Base-by-base conservation (phyloP, 2,329 filamentous ascomycete genomes). In the Fusarium nurragi region DNA sequence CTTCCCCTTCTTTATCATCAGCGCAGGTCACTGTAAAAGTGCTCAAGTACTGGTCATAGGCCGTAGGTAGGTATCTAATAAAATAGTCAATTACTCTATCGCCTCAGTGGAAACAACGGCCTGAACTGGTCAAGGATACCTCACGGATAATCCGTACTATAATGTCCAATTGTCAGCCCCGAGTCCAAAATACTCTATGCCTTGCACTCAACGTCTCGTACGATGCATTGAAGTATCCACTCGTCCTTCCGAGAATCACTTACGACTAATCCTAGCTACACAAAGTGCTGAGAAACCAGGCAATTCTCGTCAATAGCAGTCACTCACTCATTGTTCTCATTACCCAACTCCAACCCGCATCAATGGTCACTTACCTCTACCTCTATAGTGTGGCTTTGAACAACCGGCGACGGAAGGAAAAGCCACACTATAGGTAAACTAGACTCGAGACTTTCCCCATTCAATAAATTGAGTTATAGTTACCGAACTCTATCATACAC, bases 221-320 rank as follows among this genome's bases (percentile, higher is more conserved):
- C 54, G 64, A 67, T 66, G 44, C 30, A 65, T 41, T 25, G 43
- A 59, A 43, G 54, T 66, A 55, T 45, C 64, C 64, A 67, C 64
- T 25, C 23, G 9, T 25, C 23, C 47, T 45, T 38, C 54, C 45
- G 28, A 32, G 32, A 26, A 22, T 45, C 32, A 21, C n/a, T 13
- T 21, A n/a, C 19, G 32, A 25, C 25, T n/a, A 11, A 25, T 30
- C n/a, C n/a, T 13, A 25, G 19, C 30, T 32, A 45, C 30, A 26
- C 23, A 30, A 55, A 55, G 23, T 40, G 37, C 45, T 43, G 40
- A 44, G 26, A 40, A 48, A 47, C 18, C 37, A 21, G n/a, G n/a
- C 32, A 34, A 39, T 25, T 53, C 39, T n/a, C n/a, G n/a, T n/a
- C n/a, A n/a, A n/a, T n/a, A n/a, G n/a, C n/a, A n/a, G 18, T 25